Evolutionary conservation across 225 moss, liverwort and hornwort species (phyloP).

Genomic region (Marchantia polymorpha): DNA sequence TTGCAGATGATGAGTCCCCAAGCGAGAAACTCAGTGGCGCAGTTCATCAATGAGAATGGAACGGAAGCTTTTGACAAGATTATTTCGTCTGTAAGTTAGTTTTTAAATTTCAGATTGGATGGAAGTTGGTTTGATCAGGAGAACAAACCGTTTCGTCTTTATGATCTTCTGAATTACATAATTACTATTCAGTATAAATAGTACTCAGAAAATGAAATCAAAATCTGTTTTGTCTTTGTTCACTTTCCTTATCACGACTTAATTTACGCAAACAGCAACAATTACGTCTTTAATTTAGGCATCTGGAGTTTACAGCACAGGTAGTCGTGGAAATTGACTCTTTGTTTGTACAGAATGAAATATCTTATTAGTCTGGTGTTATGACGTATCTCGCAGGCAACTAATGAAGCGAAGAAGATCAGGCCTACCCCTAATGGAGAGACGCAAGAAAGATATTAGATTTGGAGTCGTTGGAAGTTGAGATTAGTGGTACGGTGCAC

Average conservation of each 20-base stretch:
- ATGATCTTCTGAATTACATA: not conserved
- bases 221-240: not conserved
- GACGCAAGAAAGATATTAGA: slow-evolving; percentile 11
- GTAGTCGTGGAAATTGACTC: too few species aligned
- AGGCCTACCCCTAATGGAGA: slow-evolving; percentile 8
- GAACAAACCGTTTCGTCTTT: too few species aligned
- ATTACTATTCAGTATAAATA: too few species aligned
- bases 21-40: slow-evolving; percentile 29
- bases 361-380: not conserved
- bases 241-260: too few species aligned
- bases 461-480: not conserved
- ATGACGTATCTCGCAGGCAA: not conserved
- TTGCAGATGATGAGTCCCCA: slow-evolving; percentile 38
- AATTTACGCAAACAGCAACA: too few species aligned
- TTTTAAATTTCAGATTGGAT: too few species aligned
- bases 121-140: too few species aligned
- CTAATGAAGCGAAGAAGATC: not conserved
- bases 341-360: too few species aligned
- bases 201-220: too few species aligned
- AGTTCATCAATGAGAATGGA: slow-evolving; percentile 37
- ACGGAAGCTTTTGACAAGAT: slow-evolving; percentile 35
- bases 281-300: too few species aligned
- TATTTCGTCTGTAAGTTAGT: slow-evolving; percentile 19
- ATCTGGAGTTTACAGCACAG: too few species aligned
- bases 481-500: not conserved